Evolutionary conservation across 129 eudicot genomes (phyloP).

Genomic region (Artemisia annua): DNA sequence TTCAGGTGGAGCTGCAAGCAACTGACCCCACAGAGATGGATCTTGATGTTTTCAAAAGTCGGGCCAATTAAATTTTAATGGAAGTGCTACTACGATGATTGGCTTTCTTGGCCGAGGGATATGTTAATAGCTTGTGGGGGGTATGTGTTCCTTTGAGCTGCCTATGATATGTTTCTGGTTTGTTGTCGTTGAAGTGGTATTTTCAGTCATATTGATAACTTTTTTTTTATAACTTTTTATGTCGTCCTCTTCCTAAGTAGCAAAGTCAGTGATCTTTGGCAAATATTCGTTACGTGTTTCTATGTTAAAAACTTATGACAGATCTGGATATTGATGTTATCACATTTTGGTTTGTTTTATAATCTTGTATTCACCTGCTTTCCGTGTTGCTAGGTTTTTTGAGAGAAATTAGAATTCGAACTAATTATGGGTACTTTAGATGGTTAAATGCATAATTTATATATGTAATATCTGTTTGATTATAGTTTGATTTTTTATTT

Average conservation of each 20-base stretch:
- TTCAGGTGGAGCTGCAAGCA: conserved; percentile 66
- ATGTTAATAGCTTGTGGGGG: conserved; percentile 39
- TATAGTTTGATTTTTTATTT: no score
- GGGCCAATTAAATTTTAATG: conserved; percentile 42
- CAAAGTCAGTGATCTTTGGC: conserved; percentile 38
- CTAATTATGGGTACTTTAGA: no score
- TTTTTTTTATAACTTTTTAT: neutral
- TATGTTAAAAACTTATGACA: conserved; percentile 27
- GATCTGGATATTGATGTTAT: conserved; percentile 13
- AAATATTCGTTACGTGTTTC: conserved; percentile 28
- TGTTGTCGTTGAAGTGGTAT: conserved; percentile 30
- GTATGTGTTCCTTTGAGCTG: conserved; percentile 33
- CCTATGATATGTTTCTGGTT: conserved; percentile 34
- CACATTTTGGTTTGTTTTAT: conserved; percentile 27
- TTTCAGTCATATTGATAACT: neutral
- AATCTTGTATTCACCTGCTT: neutral
- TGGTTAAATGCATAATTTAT: no score
- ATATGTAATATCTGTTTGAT: no score
- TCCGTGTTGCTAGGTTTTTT: no score
- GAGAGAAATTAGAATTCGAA: no score
- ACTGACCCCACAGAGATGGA: conserved; percentile 61
- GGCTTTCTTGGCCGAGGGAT: neutral
- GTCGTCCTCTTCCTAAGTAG: conserved; percentile 17
- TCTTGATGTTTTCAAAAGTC: conserved; percentile 54
- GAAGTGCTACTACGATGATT: no score